A percentile compares a stretch with the other conserved stretches of the same genome.
Conservation (phyloP, 345 rosid species). For the Eucalyptus pauciflora region DNA sequence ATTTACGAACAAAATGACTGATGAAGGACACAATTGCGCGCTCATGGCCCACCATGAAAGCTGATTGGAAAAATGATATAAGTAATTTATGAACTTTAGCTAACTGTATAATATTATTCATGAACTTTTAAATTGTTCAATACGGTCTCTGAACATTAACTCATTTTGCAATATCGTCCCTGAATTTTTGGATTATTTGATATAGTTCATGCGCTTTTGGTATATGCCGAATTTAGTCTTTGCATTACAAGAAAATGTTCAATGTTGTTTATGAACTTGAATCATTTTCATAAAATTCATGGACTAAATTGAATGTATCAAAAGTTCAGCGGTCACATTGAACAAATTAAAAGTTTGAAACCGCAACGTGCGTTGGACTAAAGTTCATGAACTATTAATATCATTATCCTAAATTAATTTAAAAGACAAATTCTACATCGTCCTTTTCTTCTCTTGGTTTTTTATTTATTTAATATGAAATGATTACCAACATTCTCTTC, state of each 20-base stretch:
- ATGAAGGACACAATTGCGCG: not conserved
- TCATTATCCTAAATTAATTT: not conserved
- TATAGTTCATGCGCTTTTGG: rapidly evolving
- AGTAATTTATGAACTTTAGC: rapidly evolving
- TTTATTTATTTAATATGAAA: too few relatives aligned
- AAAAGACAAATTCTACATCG: rapidly evolving
- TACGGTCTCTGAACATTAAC: rapidly evolving
- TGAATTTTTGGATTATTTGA: too few relatives aligned
- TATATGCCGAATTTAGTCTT: rapidly evolving
- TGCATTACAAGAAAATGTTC: too few relatives aligned
- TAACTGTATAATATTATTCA: rapidly evolving
- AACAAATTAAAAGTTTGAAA: rapidly evolving
- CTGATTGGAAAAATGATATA: not conserved
- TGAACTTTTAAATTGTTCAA: rapidly evolving
- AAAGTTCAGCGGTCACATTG: rapidly evolving
- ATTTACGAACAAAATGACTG: not conserved
- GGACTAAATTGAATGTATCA: too few relatives aligned
- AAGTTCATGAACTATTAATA: too few relatives aligned
- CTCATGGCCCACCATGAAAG: not conserved
- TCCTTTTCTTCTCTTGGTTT: not conserved
- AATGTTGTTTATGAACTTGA: too few relatives aligned
- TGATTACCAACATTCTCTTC: rapidly evolving
- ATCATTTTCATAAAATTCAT: too few relatives aligned
- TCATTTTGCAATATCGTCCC: rapidly evolving
- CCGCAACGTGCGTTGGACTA: rapidly evolving